Evolutionary conservation across 225 moss, liverwort and hornwort species (phyloP), one percentile per base, ranked within the genome.

Genomic region (Straminergon stramineum): DNA sequence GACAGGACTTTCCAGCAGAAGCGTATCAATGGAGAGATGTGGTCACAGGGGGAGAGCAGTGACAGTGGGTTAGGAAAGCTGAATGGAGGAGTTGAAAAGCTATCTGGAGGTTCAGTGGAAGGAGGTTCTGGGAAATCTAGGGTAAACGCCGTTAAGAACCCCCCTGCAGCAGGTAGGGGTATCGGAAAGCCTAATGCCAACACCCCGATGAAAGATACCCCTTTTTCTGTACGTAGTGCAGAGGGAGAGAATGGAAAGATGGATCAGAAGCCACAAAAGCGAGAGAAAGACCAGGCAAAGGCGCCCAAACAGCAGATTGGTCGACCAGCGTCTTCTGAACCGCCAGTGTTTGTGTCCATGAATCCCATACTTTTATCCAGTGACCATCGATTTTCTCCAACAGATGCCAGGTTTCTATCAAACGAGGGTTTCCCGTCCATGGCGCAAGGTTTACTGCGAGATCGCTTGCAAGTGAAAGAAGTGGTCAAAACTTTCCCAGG

Each of bases 371-470:
- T 93, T 43, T 17, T 93, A 41, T 93, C 95, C 63, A 91, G 90
- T 85, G 95, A 95, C 86, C 95, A 93, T 84, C 93, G 93, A 2
- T 95, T 89, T 75, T 93, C 95, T 56, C 93, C 95, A 51, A 93
- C 93, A 11, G 93, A 95, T 86, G 92, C 90, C n/a, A 88, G 95
- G 89, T 94, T 94, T 82, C 83, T 94, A 37, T 84, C 94, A 62
- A 93, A 90, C 74, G 93, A 94, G 75, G 93, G 92, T 27, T 93
- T 90, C 61, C 61, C 94, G 28, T 92, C 94, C 53, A 84, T 92
- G 91, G 94, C 93, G 15, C 94, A 94, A 84, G 92, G 85, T 53
- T 87, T 91, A 85, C 65, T 93, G 73, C 91, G 93, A 82, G 94
- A 94, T 37, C 92, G 93, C 10, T 83, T 94, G 90, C 92, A 93